These are phyloP conservation scores for Musa acuminata DNA, from an alignment of 176 grass and related monocot species.

Conservation along the genomic window DNA sequence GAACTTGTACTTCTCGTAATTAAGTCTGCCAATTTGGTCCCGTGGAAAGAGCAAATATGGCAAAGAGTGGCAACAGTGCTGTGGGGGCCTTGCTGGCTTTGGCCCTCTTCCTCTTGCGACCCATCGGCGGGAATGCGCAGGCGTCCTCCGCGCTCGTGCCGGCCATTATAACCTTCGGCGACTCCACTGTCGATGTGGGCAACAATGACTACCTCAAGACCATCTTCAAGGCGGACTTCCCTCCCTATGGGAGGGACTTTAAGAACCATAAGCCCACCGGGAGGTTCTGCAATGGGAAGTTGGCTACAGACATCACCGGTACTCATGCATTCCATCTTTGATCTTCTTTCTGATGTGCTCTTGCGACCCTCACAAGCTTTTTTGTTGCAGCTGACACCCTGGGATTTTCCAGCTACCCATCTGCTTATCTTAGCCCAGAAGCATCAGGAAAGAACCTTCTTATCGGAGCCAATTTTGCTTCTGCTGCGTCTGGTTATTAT, in stretches of 20 bases:
- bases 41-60: background rate
- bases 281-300: conserved; percentile 89
- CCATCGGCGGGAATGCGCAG: conserved; percentile 36
- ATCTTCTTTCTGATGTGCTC: background rate
- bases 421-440: conserved; percentile 74
- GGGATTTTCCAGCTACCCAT: conserved; percentile 64
- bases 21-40: background rate
- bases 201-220: conserved; percentile 90
- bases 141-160: conserved; percentile 43
- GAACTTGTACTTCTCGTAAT: background rate
- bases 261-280: conserved; percentile 54
- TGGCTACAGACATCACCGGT: conserved; percentile 93
- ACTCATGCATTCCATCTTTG: background rate
- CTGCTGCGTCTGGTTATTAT: conserved; percentile 87
- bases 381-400: conserved; percentile 52
- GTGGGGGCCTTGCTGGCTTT: conserved; percentile 20
- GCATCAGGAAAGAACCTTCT: conserved; percentile 78
- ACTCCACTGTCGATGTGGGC: conserved; percentile 75
- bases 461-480: conserved; percentile 83
- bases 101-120: conserved; percentile 27
- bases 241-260: conserved; percentile 89
- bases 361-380: background rate
- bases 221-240: conserved; percentile 72
- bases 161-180: conserved; percentile 65
- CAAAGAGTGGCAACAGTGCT: background rate